Conservation (phyloP, 129 eudicot species). For the Centaurea solstitialis region DNA sequence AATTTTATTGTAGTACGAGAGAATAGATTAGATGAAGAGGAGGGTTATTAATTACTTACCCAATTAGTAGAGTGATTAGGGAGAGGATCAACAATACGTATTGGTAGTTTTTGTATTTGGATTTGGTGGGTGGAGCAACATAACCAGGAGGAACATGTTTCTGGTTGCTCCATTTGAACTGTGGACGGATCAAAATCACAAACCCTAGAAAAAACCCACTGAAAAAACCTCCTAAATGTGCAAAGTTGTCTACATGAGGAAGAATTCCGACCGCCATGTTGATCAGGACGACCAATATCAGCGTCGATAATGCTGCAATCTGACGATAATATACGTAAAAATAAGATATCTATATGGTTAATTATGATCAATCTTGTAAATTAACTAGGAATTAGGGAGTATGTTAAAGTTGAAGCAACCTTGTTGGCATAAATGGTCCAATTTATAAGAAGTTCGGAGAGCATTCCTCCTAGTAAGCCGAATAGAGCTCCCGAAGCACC, state of each 20-base stretch:
- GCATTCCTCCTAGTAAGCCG: constrained; percentile 86
- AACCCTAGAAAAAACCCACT: constrained; percentile 84
- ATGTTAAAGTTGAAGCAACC: constrained; percentile 30
- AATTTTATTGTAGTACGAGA: too few species aligned
- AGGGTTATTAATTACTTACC: constrained; percentile 41
- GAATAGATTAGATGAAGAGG: not conserved
- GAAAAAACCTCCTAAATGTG: constrained; percentile 84
- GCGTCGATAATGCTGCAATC: constrained; percentile 56
- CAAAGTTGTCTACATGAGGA: constrained; percentile 87
- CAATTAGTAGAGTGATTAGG: constrained; percentile 30
- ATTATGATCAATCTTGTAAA: too few species aligned
- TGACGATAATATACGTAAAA: not conserved
- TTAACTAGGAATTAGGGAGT: not conserved
- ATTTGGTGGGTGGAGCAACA: constrained; percentile 22
- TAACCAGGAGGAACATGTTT: constrained; percentile 49
- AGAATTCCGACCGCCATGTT: constrained; percentile 78
- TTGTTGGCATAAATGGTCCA: constrained; percentile 81
- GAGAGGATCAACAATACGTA: constrained; percentile 43
- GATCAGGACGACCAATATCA: constrained; percentile 47
- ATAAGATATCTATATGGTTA: too few species aligned
- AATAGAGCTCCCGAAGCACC: constrained; percentile 95
- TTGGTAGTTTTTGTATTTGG: constrained; percentile 77
- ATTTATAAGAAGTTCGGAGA: constrained; percentile 75
- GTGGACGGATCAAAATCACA: constrained; percentile 63
- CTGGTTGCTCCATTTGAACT: constrained; percentile 60